Percentiles rank a stretch among this genome's conserved stretches.
phyloP scores from a whole-genome alignment of 495 filamentous ascomycete genomes.

The Astrothelium macrocarpum region DNA sequence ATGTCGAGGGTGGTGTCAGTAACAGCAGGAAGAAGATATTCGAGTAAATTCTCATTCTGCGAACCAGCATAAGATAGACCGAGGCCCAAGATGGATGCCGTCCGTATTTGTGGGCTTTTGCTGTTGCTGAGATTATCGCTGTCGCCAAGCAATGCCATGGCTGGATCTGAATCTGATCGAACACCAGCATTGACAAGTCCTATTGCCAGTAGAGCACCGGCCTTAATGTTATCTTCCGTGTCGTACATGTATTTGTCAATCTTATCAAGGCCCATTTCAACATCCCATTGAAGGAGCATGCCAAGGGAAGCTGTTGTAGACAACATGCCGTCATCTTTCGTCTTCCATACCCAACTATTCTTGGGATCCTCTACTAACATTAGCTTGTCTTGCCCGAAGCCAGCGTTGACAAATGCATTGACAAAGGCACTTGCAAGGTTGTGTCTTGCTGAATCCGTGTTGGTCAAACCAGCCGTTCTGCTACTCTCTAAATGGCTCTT shows the following conservation, averaged over 20 bases:
- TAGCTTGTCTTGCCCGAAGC: slow-evolving; percentile 92
- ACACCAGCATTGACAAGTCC: slow-evolving; percentile 93
- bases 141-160: slow-evolving; percentile 73
- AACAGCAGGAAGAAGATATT: slow-evolving; percentile 75
- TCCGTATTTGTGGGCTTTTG: slow-evolving; percentile 64
- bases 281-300: slow-evolving; percentile 82
- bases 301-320: slow-evolving; percentile 90
- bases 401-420: slow-evolving; percentile 92
- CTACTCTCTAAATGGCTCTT: slow-evolving; percentile 97
- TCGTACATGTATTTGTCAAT: slow-evolving; percentile 88
- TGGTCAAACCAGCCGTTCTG: slow-evolving; percentile 80
- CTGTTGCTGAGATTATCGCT: slow-evolving; percentile 53
- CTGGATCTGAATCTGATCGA: slow-evolving; percentile 74
- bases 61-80: slow-evolving; percentile 90
- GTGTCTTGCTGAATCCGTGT: slow-evolving; percentile 88
- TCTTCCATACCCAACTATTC: slow-evolving; percentile 96
- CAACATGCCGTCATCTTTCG: slow-evolving; percentile 95
- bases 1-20: slow-evolving; percentile 72
- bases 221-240: slow-evolving; percentile 74
- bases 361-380: slow-evolving; percentile 80
- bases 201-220: slow-evolving; percentile 78
- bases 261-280: slow-evolving; percentile 77
- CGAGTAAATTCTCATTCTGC: slow-evolving; percentile 72
- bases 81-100: slow-evolving; percentile 88
- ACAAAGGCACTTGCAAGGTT: slow-evolving; percentile 95